A percentile compares a stretch with the other conserved stretches of the same genome.
Evolutionary conservation across 306 rosid genomes (phyloP).

Genomic region (Quillaja saponaria): DNA sequence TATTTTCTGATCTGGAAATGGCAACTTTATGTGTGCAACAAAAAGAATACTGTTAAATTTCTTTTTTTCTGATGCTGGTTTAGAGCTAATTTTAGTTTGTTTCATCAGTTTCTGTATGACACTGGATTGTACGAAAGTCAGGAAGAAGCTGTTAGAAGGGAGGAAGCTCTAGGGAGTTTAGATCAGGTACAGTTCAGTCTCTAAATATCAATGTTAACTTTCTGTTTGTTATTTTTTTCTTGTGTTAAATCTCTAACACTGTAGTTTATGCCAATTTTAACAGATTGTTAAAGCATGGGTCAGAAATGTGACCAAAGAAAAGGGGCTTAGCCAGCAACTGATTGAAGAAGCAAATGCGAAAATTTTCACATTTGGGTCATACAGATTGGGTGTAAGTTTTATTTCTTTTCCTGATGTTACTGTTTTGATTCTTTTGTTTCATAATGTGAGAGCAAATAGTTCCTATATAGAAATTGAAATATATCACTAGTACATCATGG

Average conservation of each 20-base stretch:
- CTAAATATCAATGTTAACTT: too few species aligned
- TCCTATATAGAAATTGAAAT: too few species aligned
- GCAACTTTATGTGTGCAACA: too few species aligned
- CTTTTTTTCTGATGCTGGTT: too few species aligned
- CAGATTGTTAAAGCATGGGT: conserved; percentile 7
- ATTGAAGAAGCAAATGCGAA: neutral
- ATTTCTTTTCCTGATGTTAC: neutral
- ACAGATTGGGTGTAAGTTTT: neutral
- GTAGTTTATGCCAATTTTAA: neutral
- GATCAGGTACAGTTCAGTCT: neutral
- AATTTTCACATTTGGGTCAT: conserved; percentile 1
- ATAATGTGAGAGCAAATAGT: too few species aligned
- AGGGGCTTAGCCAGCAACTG: neutral
- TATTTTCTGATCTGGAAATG: too few species aligned
- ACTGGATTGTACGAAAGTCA: neutral
- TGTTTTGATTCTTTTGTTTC: neutral
- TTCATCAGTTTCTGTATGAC: neutral
- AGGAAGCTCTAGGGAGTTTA: conserved; percentile 9
- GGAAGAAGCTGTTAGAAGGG: neutral
- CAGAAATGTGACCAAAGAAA: neutral
- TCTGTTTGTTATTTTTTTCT: too few species aligned
- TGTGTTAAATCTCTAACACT: too few species aligned
- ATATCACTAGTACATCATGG: too few species aligned
- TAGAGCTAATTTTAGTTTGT: neutral
- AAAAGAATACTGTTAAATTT: too few species aligned